phyloP scores from a whole-genome alignment of 148 eudicot species.

The Camellia granthamiana region DNA sequence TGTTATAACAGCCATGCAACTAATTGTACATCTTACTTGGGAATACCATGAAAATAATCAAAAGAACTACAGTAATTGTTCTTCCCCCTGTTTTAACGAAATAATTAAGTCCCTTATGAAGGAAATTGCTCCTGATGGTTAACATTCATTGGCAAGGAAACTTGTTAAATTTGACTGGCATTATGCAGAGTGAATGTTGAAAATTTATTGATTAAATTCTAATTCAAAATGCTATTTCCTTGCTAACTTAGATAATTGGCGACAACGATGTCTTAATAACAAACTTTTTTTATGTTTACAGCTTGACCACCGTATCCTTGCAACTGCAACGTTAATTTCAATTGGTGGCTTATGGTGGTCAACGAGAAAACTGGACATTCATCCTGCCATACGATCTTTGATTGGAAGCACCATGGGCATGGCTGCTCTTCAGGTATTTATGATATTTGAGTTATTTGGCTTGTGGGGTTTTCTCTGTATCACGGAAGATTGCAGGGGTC shows the following conservation, averaged over 20 bases:
- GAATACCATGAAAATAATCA: not conserved
- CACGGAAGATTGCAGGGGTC: not conserved
- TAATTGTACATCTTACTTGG: not conserved
- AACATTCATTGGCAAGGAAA: not conserved
- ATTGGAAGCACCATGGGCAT: constrained; percentile 79
- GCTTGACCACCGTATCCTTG: constrained; percentile 96
- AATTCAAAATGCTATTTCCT: not conserved
- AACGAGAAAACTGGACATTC: constrained; percentile 80
- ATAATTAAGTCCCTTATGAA: not conserved
- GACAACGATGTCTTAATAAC: not conserved
- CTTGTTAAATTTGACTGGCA: not conserved
- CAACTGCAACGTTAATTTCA: constrained; percentile 69
- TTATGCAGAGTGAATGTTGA: not conserved
- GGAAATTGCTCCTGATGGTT: not conserved
- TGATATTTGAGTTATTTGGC: not conserved
- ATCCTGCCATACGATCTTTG: constrained; percentile 76
- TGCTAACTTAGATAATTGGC: not conserved
- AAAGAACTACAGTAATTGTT: not conserved
- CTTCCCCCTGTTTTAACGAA: not conserved
- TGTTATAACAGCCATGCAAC: not conserved
- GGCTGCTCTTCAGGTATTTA: constrained; percentile 89
- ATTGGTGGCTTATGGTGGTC: constrained; percentile 74
- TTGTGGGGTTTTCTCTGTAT: not conserved
- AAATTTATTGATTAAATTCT: not conserved
- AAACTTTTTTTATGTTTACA: constrained; percentile 25